phyloP scores from a whole-genome alignment of 192 early-diverging fungal species.

The Entomortierella beljakovae region DNA sequence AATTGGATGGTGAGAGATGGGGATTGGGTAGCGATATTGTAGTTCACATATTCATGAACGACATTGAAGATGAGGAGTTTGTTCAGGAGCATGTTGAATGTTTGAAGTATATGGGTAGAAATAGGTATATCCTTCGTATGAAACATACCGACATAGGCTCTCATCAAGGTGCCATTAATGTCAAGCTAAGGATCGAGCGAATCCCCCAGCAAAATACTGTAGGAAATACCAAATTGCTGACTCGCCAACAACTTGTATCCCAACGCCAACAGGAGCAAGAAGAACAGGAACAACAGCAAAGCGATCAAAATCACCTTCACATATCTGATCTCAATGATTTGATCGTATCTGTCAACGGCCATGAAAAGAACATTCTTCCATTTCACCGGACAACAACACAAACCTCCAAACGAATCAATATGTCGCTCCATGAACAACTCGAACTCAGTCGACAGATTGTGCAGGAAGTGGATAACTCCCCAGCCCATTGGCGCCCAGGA shows the following conservation, averaged over 20 bases:
- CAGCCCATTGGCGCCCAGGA: constrained; percentile 18
- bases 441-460: constrained; percentile 52
- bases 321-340: constrained; percentile 17
- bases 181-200: constrained; percentile 47
- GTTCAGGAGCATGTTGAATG: constrained; percentile 53
- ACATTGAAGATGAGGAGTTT: constrained; percentile 54
- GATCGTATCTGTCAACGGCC: constrained; percentile 43
- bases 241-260: constrained; percentile 23
- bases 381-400: constrained; percentile 22
- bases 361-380: constrained; percentile 39
- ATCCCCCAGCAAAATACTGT: constrained; percentile 23
- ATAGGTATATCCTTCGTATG: constrained; percentile 49
- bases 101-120: constrained; percentile 50
- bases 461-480: constrained; percentile 29
- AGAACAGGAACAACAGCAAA: constrained; percentile 2
- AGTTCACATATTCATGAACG: constrained; percentile 54
- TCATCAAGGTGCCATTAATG: constrained; percentile 38
- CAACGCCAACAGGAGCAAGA: constrained; percentile 34
- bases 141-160: constrained; percentile 42
- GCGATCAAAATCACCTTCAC: not conserved
- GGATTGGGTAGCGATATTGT: constrained; percentile 48
- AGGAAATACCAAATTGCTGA: constrained; percentile 27
- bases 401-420: constrained; percentile 9
- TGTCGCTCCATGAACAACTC: constrained; percentile 51
- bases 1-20: constrained; percentile 55